Percentiles rank a stretch among this genome's conserved stretches.
phyloP scores from a whole-genome alignment of 306 rosid genomes.

The Sicyos baderoa region DNA sequence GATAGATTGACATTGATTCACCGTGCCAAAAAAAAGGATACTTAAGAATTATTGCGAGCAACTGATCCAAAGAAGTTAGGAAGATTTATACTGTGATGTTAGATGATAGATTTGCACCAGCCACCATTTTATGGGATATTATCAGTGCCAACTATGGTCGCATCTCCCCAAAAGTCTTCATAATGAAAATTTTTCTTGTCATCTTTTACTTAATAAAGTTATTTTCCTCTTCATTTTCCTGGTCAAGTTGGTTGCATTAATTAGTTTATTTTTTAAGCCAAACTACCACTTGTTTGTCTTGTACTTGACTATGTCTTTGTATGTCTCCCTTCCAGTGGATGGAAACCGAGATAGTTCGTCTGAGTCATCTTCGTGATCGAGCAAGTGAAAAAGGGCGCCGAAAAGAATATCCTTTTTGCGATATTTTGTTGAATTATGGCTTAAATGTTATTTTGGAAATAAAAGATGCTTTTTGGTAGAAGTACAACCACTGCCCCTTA shows the following conservation, averaged over 20 bases:
- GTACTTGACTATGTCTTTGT: conserved; percentile 11
- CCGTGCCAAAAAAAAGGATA: not conserved
- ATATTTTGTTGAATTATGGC: conserved; percentile 18
- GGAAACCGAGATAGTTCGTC: conserved; percentile 79
- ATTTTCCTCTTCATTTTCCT: not conserved
- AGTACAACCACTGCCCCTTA: not conserved
- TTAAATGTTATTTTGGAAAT: not conserved
- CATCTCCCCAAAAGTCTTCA: not conserved
- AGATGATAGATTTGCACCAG: not conserved
- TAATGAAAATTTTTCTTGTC: not conserved
- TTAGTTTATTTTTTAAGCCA: conserved; percentile 1
- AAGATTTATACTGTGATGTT: not conserved
- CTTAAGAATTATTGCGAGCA: not conserved
- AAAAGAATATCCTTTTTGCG: conserved; percentile 86
- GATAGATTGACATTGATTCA: not conserved
- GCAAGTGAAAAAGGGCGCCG: conserved; percentile 95
- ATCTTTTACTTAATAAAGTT: not conserved
- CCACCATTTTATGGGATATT: not conserved
- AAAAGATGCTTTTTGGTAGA: not conserved
- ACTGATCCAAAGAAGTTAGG: not conserved
- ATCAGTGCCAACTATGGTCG: not conserved
- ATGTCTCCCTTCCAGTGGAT: conserved; percentile 62
- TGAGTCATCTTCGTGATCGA: conserved; percentile 96
- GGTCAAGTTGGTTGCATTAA: not conserved
- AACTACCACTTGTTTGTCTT: not conserved